Conservation (phyloP, 805 yeast species). For the Nakazawaea anatomiae region DNA sequence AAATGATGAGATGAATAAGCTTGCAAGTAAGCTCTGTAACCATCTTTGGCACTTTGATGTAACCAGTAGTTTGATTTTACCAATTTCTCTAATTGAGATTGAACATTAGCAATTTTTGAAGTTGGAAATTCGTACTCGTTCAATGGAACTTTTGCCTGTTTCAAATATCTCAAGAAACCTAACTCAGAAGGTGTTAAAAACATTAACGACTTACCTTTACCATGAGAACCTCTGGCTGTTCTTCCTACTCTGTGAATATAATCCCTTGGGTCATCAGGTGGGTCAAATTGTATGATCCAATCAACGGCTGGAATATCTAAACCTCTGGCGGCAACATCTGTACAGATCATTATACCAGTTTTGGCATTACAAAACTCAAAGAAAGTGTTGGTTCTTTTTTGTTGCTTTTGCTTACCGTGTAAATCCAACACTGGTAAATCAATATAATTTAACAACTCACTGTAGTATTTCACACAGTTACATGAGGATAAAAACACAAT, state of each 20-base stretch:
- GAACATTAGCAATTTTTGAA: slow-evolving; percentile 93
- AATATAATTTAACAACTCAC: slow-evolving; percentile 90
- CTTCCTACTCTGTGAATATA: slow-evolving; percentile 98
- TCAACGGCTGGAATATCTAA: slow-evolving; percentile 97
- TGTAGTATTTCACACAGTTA: slow-evolving; percentile 93
- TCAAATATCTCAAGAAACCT: slow-evolving; percentile 90
- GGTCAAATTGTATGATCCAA: slow-evolving; percentile 98
- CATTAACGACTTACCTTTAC: slow-evolving; percentile 92
- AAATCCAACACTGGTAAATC: slow-evolving; percentile 94
- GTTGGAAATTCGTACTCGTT: slow-evolving; percentile 96
- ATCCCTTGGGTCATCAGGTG: slow-evolving; percentile 99
- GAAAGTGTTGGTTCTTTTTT: slow-evolving; percentile 95
- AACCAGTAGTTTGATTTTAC: slow-evolving; percentile 90
- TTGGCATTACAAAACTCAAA: slow-evolving; percentile 97
- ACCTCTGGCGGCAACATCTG: slow-evolving; percentile 99
- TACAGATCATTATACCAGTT: slow-evolving; percentile 87
- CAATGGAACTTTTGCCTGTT: slow-evolving; percentile 95
- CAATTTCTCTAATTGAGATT: slow-evolving; percentile 84
- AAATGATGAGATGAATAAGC: slow-evolving; percentile 96
- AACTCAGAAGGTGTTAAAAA: slow-evolving; percentile 90
- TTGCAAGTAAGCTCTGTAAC: slow-evolving; percentile 92
- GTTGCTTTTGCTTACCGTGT: slow-evolving; percentile 98
- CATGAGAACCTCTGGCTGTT: slow-evolving; percentile 90
- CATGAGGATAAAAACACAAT: slow-evolving; percentile 95
- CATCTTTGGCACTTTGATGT: slow-evolving; percentile 95